phyloP scores from a whole-genome alignment of 352 stramenopile species.

The Pythium sp. region DNA sequence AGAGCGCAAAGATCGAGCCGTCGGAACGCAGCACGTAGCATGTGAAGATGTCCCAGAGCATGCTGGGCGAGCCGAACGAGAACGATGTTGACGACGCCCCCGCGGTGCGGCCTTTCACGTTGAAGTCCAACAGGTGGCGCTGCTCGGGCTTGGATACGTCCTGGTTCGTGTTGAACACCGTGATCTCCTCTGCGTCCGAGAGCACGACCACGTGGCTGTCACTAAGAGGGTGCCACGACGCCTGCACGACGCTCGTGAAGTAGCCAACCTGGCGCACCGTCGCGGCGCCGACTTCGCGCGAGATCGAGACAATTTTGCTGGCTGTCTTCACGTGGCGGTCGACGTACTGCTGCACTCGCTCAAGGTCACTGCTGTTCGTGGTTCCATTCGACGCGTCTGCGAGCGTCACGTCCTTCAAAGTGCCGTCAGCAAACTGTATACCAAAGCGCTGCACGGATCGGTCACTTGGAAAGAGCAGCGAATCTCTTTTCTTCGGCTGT shows the following conservation, averaged over 20 bases:
- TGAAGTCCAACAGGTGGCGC: conserved; percentile 56
- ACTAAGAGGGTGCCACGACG: conserved; percentile 70
- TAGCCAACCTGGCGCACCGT: conserved; percentile 53
- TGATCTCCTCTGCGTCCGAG: conserved; percentile 72
- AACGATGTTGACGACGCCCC: conserved; percentile 46
- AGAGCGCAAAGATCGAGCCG: conserved; percentile 66
- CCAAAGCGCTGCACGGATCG: conserved; percentile 30
- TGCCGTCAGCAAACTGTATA: conserved; percentile 49
- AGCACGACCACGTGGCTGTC: conserved; percentile 71
- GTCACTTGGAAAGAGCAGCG: not conserved
- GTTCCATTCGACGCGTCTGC: conserved; percentile 13
- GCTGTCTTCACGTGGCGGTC: conserved; percentile 19
- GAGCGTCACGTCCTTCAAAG: conserved; percentile 23
- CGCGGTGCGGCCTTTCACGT: conserved; percentile 25
- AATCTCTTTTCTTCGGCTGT: not conserved
- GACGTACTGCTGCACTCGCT: conserved; percentile 27
- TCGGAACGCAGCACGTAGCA: conserved; percentile 73
- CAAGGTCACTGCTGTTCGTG: conserved; percentile 21
- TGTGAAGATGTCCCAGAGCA: conserved; percentile 72
- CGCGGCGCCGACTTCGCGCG: conserved; percentile 48
- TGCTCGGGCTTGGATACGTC: conserved; percentile 75
- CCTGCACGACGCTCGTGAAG: conserved; percentile 54
- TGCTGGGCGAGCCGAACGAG: conserved; percentile 51
- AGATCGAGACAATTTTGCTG: conserved; percentile 39
- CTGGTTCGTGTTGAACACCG: conserved; percentile 60